A percentile compares a stretch with the other conserved stretches of the same genome.
phyloP scores from a whole-genome alignment of 331 rosid genomes.

The Stylosanthes scabra region DNA sequence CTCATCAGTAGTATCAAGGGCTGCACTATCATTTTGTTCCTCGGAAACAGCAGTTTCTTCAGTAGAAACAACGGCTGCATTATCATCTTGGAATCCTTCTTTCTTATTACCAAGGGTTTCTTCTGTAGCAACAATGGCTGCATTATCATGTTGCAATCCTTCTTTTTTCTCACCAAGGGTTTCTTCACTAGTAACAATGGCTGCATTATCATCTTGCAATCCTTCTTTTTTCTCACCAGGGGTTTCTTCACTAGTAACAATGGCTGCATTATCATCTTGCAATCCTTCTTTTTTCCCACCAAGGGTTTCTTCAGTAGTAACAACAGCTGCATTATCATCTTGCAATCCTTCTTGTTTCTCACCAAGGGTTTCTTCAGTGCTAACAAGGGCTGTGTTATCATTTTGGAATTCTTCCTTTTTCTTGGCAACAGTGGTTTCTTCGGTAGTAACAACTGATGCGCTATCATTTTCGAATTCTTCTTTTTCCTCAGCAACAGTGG shows the following conservation, averaged over 20 bases:
- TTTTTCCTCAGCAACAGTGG: slow-evolving; percentile 50
- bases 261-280: slow-evolving; percentile 43
- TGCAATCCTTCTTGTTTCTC: too few species aligned
- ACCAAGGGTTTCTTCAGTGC: too few species aligned
- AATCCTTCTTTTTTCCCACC: slow-evolving; percentile 33
- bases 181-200: slow-evolving; percentile 17
- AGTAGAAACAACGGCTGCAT: slow-evolving; percentile 33
- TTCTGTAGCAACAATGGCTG: slow-evolving; percentile 45
- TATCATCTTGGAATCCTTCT: slow-evolving; percentile 46
- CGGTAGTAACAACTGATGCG: slow-evolving; percentile 34
- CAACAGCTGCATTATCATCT: too few species aligned
- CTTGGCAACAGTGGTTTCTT: slow-evolving; percentile 31
- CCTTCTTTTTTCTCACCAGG: too few species aligned
- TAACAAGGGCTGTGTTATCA: too few species aligned
- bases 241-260: slow-evolving; percentile 40
- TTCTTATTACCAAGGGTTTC: background rate
- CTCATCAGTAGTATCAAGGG: too few species aligned
- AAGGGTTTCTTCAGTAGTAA: too few species aligned
- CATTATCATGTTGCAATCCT: slow-evolving; percentile 48
- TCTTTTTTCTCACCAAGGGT: slow-evolving; percentile 37
- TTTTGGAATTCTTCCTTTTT: too few species aligned
- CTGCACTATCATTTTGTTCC: too few species aligned
- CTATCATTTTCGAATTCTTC: slow-evolving; percentile 47
- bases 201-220: too few species aligned
- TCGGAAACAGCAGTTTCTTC: slow-evolving; percentile 35